Evolutionary conservation across 805 yeast species (phyloP), one percentile per base, ranked within the genome.

Genomic region (Kuraishia cidri): DNA sequence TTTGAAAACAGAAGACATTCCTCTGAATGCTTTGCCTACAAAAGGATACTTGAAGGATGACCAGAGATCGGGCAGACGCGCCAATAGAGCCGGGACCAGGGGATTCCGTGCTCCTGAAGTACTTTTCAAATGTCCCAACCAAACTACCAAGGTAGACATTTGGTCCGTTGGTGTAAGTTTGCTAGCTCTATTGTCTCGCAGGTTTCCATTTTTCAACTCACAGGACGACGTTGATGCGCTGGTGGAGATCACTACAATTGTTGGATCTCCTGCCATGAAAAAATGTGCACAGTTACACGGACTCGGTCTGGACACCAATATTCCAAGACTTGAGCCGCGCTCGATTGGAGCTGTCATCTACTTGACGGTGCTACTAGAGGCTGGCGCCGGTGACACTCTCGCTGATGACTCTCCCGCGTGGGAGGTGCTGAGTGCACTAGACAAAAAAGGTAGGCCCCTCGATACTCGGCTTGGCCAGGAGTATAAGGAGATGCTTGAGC

Each of bases 81-180:
- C 97, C 0, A 92, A 92, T 48, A 75, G 98, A 45, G 98, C 98
- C 12, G 97, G 97, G 6, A 87, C 97, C 1, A 67, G 97, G 45
- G 97, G 97, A 0, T 87, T 87, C 49, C 66, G 97, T 44, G 95
- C 97, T 0, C 96, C 96, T 0, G 97, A 87, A 51, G 96, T 87
- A 4, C 60, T 88, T 34, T 69, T 86, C 56, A 86, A 85, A 51
- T 87, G 97, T 55, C 72, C 82, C 2, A 76, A 82, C 37, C 97
- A 87, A 58, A 68, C 81, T 3, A 72, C 83, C 5, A 81, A 79
- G 51, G 74, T 87, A 28, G 97, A 87, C 54, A 72, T 85, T 6
- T 87, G 97, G 97, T 79, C 95, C 1, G 94, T 86, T 0, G 97
- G 96, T 2, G 86, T 87, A 9, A 82, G 88, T 39, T 67, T 90